Conservation (phyloP, 2,329 filamentous ascomycete species). For the Escovopsis weberi region DNA sequence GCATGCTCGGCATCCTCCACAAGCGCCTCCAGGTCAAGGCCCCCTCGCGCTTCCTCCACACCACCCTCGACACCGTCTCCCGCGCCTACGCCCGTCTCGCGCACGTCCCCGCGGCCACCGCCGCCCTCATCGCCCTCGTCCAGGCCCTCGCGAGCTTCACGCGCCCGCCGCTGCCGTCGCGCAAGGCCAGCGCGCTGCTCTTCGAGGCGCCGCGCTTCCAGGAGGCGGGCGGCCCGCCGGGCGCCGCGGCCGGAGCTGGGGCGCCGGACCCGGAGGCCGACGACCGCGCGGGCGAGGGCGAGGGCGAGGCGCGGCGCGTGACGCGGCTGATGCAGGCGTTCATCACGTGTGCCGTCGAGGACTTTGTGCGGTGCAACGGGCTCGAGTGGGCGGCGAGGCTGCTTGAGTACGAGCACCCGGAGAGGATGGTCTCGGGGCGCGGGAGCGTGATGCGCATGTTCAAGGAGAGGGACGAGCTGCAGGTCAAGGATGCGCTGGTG, state of each 20-base stretch:
- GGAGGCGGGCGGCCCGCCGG: slow-evolving; percentile 33
- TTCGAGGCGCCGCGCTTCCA: slow-evolving; percentile 34
- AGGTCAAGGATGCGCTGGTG: slow-evolving; percentile 49
- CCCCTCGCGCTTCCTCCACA: slow-evolving; percentile 64
- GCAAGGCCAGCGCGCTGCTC: slow-evolving; percentile 42
- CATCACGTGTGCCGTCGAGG: slow-evolving; percentile 61
- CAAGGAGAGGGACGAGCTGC: slow-evolving; percentile 45
- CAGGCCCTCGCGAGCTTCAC: slow-evolving; percentile 54
- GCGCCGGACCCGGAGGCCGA: slow-evolving; percentile 48
- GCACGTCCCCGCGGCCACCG: slow-evolving; percentile 51
- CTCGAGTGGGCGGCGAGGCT: slow-evolving; percentile 50
- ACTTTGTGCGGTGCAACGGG: slow-evolving; percentile 49
- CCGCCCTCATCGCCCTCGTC: slow-evolving; percentile 54
- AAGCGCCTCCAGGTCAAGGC: slow-evolving; percentile 61
- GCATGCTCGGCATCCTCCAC: slow-evolving; percentile 60
- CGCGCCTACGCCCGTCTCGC: slow-evolving; percentile 52
- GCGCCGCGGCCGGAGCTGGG: slow-evolving; percentile 18
- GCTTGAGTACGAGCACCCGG: slow-evolving; percentile 53
- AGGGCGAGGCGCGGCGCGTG: slow-evolving; percentile 45
- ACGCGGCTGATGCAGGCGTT: slow-evolving; percentile 57
- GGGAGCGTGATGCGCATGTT: slow-evolving; percentile 50
- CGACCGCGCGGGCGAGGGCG: slow-evolving; percentile 22
- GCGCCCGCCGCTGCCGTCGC: slow-evolving; percentile 45
- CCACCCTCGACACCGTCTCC: slow-evolving; percentile 58
- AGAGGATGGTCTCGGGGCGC: slow-evolving; percentile 45